phyloP scores from a whole-genome alignment of 768 basidiomycete species.

The Sarcodon aspratus region DNA sequence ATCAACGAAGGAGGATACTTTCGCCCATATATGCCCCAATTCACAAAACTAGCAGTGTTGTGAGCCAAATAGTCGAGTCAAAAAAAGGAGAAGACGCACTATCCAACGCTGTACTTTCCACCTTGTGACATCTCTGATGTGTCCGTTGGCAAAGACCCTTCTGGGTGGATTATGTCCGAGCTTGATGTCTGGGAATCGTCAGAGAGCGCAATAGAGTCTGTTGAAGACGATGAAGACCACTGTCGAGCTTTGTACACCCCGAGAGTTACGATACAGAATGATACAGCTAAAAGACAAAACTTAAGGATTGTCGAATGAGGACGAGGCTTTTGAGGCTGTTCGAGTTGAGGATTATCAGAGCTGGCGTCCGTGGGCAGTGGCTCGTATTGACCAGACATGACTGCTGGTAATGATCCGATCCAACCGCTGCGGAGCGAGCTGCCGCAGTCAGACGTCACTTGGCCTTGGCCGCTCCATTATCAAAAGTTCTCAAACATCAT shows the following conservation, averaged over 20 bases:
- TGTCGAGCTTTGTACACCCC: constrained; percentile 32
- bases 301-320: constrained; percentile 16
- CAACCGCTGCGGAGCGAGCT: neutral
- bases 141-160: neutral
- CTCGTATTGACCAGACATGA: constrained; percentile 17
- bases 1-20: constrained; percentile 84
- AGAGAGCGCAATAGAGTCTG: too few relatives aligned
- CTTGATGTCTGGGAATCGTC: neutral
- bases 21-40: constrained; percentile 90
- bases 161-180: neutral
- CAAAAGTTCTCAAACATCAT: too few relatives aligned
- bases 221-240: constrained; percentile 15
- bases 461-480: too few relatives aligned
- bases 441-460: too few relatives aligned
- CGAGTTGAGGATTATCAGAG: constrained; percentile 11
- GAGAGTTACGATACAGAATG: constrained; percentile 26
- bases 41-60: neutral
- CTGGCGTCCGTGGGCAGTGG: constrained; percentile 19
- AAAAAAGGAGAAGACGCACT: constrained; percentile 36
- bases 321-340: constrained; percentile 11
- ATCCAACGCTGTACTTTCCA: constrained; percentile 72
- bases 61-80: neutral
- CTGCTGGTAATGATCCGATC: neutral
- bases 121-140: constrained; percentile 23
- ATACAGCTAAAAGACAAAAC: constrained; percentile 22